A percentile compares a stretch with the other conserved stretches of the same genome.
phyloP scores from a whole-genome alignment of 495 filamentous ascomycete species.

The Xylaria acuta region DNA sequence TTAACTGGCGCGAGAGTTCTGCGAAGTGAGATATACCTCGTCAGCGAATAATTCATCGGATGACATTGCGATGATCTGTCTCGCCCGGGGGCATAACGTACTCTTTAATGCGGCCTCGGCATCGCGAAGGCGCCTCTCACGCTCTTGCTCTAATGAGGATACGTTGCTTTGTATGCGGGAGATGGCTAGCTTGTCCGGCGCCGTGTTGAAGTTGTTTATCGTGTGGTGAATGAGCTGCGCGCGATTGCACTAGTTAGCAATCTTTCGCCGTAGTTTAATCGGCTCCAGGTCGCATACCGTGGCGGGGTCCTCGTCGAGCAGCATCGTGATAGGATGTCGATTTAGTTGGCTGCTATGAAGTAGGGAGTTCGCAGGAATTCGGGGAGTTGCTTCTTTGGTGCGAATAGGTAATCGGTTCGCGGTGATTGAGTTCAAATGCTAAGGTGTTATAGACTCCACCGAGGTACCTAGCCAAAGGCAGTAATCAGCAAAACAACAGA shows the following conservation, averaged over 20 bases:
- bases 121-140: constrained; percentile 75
- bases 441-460: background rate
- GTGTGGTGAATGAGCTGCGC: constrained; percentile 85
- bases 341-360: background rate
- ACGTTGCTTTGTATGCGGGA: constrained; percentile 87
- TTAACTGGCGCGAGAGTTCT: constrained; percentile 74
- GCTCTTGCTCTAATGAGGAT: constrained; percentile 75
- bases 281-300: constrained; percentile 59
- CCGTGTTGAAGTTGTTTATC: constrained; percentile 91
- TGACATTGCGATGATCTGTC: background rate
- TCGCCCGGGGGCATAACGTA: constrained; percentile 30
- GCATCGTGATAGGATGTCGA: constrained; percentile 64
- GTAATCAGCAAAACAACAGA: constrained; percentile 25
- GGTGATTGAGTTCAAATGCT: background rate
- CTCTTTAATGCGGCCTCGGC: constrained; percentile 72
- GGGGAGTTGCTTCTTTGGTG: background rate
- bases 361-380: background rate
- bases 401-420: background rate
- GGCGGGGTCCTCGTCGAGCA: constrained; percentile 95
- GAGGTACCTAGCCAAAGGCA: constrained; percentile 12
- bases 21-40: constrained; percentile 9
- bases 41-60: constrained; percentile 3
- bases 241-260: constrained; percentile 5
- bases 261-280: background rate
- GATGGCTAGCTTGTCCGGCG: constrained; percentile 82